Evolutionary conservation across 352 stramenopile species (phyloP).

Genomic region (Pythium rishiriense): DNA sequence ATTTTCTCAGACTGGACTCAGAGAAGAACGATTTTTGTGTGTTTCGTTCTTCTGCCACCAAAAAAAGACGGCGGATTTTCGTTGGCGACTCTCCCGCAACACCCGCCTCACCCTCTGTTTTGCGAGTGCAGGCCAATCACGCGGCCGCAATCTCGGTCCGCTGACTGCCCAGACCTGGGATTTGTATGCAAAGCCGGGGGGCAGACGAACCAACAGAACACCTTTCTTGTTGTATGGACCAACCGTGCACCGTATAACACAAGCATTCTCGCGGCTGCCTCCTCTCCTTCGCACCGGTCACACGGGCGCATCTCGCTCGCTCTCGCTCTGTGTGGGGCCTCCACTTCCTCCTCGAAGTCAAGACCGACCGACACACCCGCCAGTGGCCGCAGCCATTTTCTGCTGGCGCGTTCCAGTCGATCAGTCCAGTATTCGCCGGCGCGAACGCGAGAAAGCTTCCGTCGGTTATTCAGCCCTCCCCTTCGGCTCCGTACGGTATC

Average conservation of each 20-base stretch:
- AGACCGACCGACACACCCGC: background rate
- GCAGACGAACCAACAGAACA: constrained; percentile 15
- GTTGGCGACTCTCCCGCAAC: background rate
- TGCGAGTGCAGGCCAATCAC: background rate
- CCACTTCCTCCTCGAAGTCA: constrained; percentile 17
- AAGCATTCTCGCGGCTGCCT: constrained; percentile 14
- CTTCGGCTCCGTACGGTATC: background rate
- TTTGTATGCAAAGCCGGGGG: background rate
- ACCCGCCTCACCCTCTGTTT: constrained; percentile 1
- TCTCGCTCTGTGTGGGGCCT: background rate
- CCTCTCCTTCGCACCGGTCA: constrained; percentile 7
- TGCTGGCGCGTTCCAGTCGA: background rate
- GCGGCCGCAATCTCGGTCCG: background rate
- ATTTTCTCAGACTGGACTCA: constrained; percentile 7
- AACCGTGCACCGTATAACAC: constrained; percentile 4
- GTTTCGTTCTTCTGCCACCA: background rate
- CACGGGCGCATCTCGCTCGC: constrained; percentile 2
- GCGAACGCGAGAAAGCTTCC: background rate
- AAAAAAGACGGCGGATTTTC: constrained; percentile 7
- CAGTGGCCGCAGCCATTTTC: background rate
- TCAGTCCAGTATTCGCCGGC: constrained; percentile 9
- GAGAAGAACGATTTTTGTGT: constrained; percentile 8
- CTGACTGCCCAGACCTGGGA: background rate
- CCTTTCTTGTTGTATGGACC: background rate
- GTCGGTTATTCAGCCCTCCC: background rate